Evolutionary conservation across 2,329 filamentous ascomycete species (phyloP).

Genomic region (Penicillium sp.): DNA sequence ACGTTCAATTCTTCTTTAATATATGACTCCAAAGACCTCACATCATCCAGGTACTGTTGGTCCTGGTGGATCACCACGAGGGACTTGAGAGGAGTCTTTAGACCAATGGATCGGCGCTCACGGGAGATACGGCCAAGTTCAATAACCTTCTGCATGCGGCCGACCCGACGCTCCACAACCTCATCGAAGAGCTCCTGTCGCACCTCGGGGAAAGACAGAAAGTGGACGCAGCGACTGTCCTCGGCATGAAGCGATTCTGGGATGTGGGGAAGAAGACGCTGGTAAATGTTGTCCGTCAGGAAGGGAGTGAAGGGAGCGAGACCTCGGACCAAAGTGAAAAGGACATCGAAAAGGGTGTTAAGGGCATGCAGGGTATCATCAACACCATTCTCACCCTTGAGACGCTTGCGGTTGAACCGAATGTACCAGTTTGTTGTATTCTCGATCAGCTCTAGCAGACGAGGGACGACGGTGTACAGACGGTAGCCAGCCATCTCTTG

Average conservation of each 20-base stretch:
- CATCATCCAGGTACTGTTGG: conserved; percentile 80
- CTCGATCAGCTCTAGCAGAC: conserved; percentile 81
- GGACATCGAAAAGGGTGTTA: conserved; percentile 91
- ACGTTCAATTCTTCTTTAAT: conserved; percentile 92
- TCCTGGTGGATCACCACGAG: conserved; percentile 87
- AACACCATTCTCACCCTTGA: conserved; percentile 86
- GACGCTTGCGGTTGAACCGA: conserved; percentile 84
- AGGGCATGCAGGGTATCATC: conserved; percentile 88
- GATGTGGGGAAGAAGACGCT: conserved; percentile 79
- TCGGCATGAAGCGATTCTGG: conserved; percentile 70
- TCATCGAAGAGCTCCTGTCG: conserved; percentile 85
- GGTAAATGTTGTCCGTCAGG: conserved; percentile 92
- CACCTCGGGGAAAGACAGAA: conserved; percentile 86
- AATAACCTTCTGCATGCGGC: conserved; percentile 94
- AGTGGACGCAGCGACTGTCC: conserved; percentile 87
- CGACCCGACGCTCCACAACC: conserved; percentile 82
- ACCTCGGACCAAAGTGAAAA: conserved; percentile 85
- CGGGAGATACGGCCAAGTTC: conserved; percentile 84
- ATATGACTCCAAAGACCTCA: conserved; percentile 83
- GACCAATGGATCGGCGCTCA: conserved; percentile 79
- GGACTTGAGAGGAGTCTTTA: conserved; percentile 90
- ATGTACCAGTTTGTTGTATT: conserved; percentile 99
- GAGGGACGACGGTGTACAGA: conserved; percentile 88
- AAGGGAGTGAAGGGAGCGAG: conserved; percentile 96
- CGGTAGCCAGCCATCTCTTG: conserved; percentile 84